Evolutionary conservation across 352 stramenopile genomes (phyloP).

Genomic region (Phytophthora idaei): DNA sequence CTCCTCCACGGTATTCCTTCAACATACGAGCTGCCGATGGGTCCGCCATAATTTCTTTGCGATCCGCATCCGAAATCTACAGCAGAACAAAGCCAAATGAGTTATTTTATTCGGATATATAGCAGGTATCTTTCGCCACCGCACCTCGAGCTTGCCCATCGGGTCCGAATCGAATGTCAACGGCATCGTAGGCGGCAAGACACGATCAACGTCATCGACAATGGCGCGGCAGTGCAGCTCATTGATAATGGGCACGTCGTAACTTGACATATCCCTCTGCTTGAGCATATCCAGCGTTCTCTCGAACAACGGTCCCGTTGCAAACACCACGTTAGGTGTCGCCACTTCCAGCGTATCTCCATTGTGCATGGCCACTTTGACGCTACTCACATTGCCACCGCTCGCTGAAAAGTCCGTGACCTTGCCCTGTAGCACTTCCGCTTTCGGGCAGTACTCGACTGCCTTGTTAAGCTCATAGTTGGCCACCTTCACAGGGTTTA

Average conservation of each 20-base stretch:
- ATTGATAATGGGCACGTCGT: conserved; percentile 71
- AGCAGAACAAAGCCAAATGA: conserved; percentile 1
- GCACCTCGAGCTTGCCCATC: conserved; percentile 64
- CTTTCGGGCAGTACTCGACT: conserved; percentile 62
- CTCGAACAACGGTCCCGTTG: conserved; percentile 71
- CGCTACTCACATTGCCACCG: conserved; percentile 54
- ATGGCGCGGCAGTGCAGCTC: conserved; percentile 75
- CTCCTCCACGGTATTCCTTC: conserved; percentile 64
- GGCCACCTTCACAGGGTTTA: conserved; percentile 75
- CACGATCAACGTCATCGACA: conserved; percentile 63
- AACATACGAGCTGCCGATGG: conserved; percentile 51
- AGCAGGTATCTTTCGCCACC: not conserved
- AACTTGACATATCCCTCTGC: conserved; percentile 55
- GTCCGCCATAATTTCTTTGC: conserved; percentile 42
- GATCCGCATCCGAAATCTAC: conserved; percentile 64
- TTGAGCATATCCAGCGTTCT: conserved; percentile 68
- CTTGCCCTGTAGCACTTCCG: conserved; percentile 60
- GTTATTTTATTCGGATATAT: not conserved
- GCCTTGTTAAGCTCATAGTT: conserved; percentile 73
- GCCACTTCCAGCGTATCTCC: conserved; percentile 65
- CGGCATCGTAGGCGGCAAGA: conserved; percentile 58
- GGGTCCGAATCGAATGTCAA: conserved; percentile 81
- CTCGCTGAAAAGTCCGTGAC: conserved; percentile 63
- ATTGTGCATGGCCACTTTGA: conserved; percentile 57
- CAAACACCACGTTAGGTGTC: conserved; percentile 72